Percentiles rank a stretch among this genome's conserved stretches.
Conservation (phyloP, 495 filamentous ascomycete species). For the Sabuloglossum arenarium region DNA sequence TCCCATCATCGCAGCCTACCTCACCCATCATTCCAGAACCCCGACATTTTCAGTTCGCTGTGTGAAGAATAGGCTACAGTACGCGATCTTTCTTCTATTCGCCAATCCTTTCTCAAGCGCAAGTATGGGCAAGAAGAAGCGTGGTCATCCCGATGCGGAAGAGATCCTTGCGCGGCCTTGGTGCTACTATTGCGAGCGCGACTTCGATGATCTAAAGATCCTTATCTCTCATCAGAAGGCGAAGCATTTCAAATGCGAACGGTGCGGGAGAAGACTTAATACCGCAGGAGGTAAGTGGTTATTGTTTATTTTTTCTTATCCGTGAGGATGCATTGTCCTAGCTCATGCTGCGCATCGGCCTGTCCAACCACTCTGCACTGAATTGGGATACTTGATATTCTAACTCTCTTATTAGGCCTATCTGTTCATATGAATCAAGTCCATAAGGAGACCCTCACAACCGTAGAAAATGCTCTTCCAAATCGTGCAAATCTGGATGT, state of each 20-base stretch:
- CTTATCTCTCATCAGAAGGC: slow-evolving; percentile 93
- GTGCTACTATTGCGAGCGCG: slow-evolving; percentile 98
- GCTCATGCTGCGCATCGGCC: no score
- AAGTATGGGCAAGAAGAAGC: slow-evolving; percentile 70
- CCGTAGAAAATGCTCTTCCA: slow-evolving; percentile 77
- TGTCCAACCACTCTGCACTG: no score
- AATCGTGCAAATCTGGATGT: slow-evolving; percentile 67
- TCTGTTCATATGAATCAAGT: slow-evolving; percentile 96
- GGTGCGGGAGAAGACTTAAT: slow-evolving; percentile 70
- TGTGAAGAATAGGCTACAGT: not conserved
- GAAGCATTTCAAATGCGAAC: slow-evolving; percentile 94
- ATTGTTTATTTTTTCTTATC: not conserved
- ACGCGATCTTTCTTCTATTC: not conserved
- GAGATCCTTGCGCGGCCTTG: slow-evolving; percentile 74
- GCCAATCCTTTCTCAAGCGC: not conserved
- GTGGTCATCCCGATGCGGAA: slow-evolving; percentile 63
- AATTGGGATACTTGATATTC: not conserved
- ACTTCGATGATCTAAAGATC: slow-evolving; percentile 93
- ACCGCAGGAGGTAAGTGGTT: slow-evolving; percentile 66
- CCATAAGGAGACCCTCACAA: slow-evolving; percentile 73
- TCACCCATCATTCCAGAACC: no score
- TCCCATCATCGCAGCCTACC: not conserved
- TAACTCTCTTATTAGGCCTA: slow-evolving; percentile 37
- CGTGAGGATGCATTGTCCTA: no score
- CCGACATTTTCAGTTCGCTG: not conserved